Evolutionary conservation across 257 asterid genomes (phyloP).

Genomic region (Vinca minor): DNA sequence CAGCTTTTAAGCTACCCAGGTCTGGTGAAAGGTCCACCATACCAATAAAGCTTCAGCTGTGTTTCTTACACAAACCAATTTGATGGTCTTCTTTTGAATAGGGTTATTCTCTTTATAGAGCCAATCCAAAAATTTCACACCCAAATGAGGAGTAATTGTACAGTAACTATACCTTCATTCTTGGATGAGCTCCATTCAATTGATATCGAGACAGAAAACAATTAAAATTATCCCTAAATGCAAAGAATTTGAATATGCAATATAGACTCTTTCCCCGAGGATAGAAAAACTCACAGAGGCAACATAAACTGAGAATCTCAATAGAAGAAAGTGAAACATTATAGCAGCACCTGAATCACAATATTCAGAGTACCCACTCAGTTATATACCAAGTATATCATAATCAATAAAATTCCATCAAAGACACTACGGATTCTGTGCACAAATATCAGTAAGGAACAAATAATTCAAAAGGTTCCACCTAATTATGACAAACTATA

Average conservation of each 20-base stretch:
- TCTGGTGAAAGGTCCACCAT: constrained; percentile 6
- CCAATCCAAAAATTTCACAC: constrained; percentile 1
- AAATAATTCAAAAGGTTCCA: background rate
- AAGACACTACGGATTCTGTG: background rate
- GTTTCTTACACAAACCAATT: background rate
- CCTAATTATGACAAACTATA: background rate
- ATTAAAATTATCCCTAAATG: background rate
- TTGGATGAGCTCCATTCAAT: background rate
- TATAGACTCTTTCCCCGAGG: constrained; percentile 8
- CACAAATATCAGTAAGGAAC: background rate
- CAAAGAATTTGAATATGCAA: constrained; percentile 15
- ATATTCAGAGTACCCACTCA: constrained; percentile 10
- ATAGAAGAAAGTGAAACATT: constrained; percentile 28
- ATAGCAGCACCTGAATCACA: constrained; percentile 16
- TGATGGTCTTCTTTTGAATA: constrained; percentile 1
- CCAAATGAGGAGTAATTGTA: background rate
- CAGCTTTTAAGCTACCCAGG: background rate
- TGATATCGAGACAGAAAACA: background rate
- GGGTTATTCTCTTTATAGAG: background rate
- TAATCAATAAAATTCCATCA: constrained; percentile 2
- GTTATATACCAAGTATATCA: constrained; percentile 7
- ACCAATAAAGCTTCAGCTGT: constrained; percentile 12
- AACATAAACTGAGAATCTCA: constrained; percentile 14
- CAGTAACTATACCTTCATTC: background rate
- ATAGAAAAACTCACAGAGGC: constrained; percentile 13